Conservation (phyloP, 805 yeast genomes). For the Candida glaebosa region DNA sequence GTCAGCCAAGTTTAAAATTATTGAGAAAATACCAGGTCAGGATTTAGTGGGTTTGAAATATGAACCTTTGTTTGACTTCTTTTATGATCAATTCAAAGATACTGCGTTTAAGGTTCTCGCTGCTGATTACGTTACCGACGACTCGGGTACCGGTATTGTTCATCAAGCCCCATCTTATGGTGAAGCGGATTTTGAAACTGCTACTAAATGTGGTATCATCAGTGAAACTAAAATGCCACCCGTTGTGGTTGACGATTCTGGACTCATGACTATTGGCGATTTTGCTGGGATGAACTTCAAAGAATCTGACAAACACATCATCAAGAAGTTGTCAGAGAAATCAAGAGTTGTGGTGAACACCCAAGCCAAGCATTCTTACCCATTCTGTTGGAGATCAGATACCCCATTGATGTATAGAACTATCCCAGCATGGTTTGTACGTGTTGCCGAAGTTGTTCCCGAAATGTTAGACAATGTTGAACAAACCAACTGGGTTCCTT, state of each 20-base stretch:
- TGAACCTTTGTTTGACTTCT: constrained; percentile 80
- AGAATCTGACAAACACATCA: constrained; percentile 91
- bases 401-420: constrained; percentile 95
- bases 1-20: constrained; percentile 78
- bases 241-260: constrained; percentile 91
- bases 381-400: constrained; percentile 99
- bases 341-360: constrained; percentile 74
- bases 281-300: constrained; percentile 85
- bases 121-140: constrained; percentile 84
- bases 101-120: constrained; percentile 78
- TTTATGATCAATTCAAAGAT: constrained; percentile 68
- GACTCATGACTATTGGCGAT: constrained; percentile 78
- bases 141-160: constrained; percentile 98
- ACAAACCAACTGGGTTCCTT: constrained; percentile 93
- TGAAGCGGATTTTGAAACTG: constrained; percentile 93
- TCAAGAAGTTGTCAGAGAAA: constrained; percentile 72
- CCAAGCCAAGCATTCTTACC: constrained; percentile 93
- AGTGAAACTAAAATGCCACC: constrained; percentile 72
- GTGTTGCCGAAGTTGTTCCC: constrained; percentile 83
- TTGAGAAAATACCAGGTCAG: constrained; percentile 75
- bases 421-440: constrained; percentile 98
- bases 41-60: constrained; percentile 78
- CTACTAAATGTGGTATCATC: constrained; percentile 73
- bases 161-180: constrained; percentile 99
- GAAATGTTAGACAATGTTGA: constrained; percentile 84